Percentiles rank a stretch among this genome's conserved stretches.
These are phyloP conservation scores for Yamadazyma blattariae DNA, from an alignment of 1,139 yeast species.

Conservation along the genomic window DNA sequence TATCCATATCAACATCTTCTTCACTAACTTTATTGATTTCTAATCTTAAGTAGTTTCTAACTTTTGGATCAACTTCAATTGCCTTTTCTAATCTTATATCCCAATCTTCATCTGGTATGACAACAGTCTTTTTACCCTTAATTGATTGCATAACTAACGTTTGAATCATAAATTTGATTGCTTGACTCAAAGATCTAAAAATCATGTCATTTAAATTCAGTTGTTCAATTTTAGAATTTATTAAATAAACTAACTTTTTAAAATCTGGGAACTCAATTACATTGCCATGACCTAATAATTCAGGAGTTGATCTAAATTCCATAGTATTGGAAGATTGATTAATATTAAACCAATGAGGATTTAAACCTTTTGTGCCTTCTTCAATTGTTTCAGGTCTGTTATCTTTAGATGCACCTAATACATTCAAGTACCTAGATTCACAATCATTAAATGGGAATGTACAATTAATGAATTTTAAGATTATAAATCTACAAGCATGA, in stretches of 20 bases:
- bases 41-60: conserved; percentile 34
- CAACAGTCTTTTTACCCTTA: conserved; percentile 47
- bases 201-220: conserved; percentile 21
- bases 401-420: conserved; percentile 56
- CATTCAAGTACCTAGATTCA: conserved; percentile 64
- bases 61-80: conserved; percentile 56
- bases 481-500: conserved; percentile 53
- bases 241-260: conserved; percentile 24
- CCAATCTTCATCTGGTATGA: conserved; percentile 78
- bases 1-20: conserved; percentile 16
- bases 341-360: conserved; percentile 67
- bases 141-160: conserved; percentile 66
- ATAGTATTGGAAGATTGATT: conserved; percentile 40
- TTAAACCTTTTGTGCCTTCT: conserved; percentile 78
- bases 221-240: conserved; percentile 24
- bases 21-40: conserved; percentile 20
- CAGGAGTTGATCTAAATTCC: conserved; percentile 43
- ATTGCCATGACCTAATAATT: conserved; percentile 37
- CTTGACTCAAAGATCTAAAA: conserved; percentile 32
- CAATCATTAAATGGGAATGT: conserved; percentile 69
- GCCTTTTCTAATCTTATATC: conserved; percentile 68
- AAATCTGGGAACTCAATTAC: conserved; percentile 46
- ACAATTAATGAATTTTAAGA: conserved; percentile 64
- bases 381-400: conserved; percentile 74
- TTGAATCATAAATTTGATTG: conserved; percentile 48